Evolutionary conservation across 2,329 filamentous ascomycete species (phyloP).

Genomic region (Sphaerulina vaccinii): DNA sequence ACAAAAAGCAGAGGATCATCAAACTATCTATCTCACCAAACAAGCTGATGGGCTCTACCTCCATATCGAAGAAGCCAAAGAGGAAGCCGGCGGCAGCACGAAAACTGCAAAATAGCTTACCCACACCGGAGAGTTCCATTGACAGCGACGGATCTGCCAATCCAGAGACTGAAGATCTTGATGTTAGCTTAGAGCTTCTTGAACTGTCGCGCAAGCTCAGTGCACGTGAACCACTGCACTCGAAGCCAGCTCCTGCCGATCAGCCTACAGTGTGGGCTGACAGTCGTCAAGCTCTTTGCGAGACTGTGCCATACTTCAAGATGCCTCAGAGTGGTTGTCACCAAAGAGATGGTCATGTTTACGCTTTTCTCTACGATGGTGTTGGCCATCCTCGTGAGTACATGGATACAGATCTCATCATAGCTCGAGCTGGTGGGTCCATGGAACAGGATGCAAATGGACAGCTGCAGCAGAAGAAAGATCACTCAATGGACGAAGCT

Average conservation of each 20-base stretch:
- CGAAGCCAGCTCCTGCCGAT: conserved; percentile 37
- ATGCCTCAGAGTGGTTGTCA: conserved; percentile 62
- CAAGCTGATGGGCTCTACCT: not conserved
- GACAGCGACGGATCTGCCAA: not conserved
- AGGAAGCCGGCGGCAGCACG: not conserved
- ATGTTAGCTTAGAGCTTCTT: conserved; percentile 11
- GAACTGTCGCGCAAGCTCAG: conserved; percentile 30
- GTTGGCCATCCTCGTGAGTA: conserved; percentile 55
- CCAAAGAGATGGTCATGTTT: conserved; percentile 48
- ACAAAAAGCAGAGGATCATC: not conserved
- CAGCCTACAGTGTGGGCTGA: conserved; percentile 58
- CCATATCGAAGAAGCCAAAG: not conserved
- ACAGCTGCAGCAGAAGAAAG: conserved; percentile 46
- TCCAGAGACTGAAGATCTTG: not conserved
- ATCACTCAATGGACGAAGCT: conserved; percentile 45
- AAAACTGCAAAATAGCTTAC: not conserved
- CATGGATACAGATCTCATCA: conserved; percentile 61
- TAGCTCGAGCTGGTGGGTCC: conserved; percentile 61
- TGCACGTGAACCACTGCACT: conserved; percentile 24
- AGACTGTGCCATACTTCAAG: conserved; percentile 63
- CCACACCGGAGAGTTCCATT: not conserved
- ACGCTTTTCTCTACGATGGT: conserved; percentile 60
- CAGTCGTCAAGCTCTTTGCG: conserved; percentile 60
- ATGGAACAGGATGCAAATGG: conserved; percentile 49
- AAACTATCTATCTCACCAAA: not conserved